Evolutionary conservation across 116 monocot species (phyloP).

Genomic region (Trichopus zeylanicus): DNA sequence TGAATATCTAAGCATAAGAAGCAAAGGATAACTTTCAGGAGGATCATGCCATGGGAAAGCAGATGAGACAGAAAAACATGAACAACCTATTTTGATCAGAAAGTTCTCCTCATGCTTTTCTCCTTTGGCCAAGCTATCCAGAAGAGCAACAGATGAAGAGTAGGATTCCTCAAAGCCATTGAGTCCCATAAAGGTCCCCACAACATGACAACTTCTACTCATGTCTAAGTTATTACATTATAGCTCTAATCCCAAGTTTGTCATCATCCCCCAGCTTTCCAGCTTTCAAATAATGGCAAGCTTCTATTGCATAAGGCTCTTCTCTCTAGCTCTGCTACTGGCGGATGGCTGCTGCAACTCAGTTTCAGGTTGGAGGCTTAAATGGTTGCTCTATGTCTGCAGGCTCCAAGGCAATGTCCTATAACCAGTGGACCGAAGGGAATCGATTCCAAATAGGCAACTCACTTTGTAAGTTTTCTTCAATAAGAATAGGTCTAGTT

Average conservation of each 20-base stretch:
- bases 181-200: neutral
- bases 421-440: slow-evolving; percentile 35
- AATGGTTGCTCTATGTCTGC: slow-evolving; percentile 27
- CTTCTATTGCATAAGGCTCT: slow-evolving; percentile 9
- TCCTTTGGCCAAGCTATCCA: slow-evolving; percentile 2
- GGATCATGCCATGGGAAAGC: neutral
- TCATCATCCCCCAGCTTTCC: no score
- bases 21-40: slow-evolving; percentile 14
- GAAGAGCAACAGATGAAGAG: neutral
- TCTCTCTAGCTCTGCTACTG: slow-evolving; percentile 14
- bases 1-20: neutral
- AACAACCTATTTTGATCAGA: neutral
- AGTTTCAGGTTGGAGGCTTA: slow-evolving; percentile 32
- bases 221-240: neutral
- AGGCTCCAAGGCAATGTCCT: slow-evolving; percentile 16
- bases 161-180: no score
- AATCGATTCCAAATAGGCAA: slow-evolving; percentile 58
- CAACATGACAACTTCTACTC: neutral
- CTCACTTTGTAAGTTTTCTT: slow-evolving; percentile 42
- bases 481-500: neutral
- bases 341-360: slow-evolving; percentile 32
- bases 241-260: no score
- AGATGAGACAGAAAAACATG: slow-evolving; percentile 1
- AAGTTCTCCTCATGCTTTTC: slow-evolving; percentile 6
- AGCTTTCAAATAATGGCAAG: slow-evolving; percentile 3